Evolutionary conservation across 768 basidiomycete species (phyloP).

Genomic region (Mycena amicta): DNA sequence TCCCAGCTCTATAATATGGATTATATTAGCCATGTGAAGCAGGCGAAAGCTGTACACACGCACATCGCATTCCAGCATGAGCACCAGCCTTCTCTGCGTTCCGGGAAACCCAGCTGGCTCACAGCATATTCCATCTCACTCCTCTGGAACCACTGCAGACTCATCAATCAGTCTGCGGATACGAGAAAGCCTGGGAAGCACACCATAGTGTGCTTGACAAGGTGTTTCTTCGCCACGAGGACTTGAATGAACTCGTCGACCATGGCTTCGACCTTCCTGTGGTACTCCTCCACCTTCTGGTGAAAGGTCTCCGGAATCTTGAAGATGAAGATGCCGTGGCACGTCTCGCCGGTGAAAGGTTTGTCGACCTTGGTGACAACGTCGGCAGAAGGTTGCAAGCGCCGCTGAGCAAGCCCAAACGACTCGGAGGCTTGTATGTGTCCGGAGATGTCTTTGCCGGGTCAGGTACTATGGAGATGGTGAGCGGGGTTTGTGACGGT

Average conservation of each 20-base stretch:
- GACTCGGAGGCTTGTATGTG: neutral
- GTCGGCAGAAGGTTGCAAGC: conserved; percentile 9
- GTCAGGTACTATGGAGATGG: conserved; percentile 5
- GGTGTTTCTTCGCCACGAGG: conserved; percentile 4
- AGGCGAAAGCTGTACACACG: too few relatives aligned
- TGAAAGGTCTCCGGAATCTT: conserved; percentile 1
- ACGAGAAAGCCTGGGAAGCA: neutral
- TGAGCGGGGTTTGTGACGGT: too few relatives aligned
- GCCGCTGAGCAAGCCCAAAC: neutral
- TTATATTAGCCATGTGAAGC: neutral
- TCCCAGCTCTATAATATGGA: conserved; percentile 5
- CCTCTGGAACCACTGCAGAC: conserved; percentile 9
- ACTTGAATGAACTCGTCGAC: neutral
- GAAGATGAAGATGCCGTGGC: conserved; percentile 8
- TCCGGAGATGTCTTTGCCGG: neutral
- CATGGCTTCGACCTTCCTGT: conserved; percentile 1
- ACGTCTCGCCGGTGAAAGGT: neutral
- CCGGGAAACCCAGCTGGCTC: neutral
- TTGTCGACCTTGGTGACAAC: neutral
- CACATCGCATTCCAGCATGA: conserved; percentile 12
- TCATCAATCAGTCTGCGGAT: neutral
- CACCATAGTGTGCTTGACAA: conserved; percentile 6
- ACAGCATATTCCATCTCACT: neutral
- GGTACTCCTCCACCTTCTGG: conserved; percentile 1
- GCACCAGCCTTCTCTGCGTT: conserved; percentile 4